Evolutionary conservation across 192 early-diverging fungal species (phyloP).

Genomic region (Backusella circina): DNA sequence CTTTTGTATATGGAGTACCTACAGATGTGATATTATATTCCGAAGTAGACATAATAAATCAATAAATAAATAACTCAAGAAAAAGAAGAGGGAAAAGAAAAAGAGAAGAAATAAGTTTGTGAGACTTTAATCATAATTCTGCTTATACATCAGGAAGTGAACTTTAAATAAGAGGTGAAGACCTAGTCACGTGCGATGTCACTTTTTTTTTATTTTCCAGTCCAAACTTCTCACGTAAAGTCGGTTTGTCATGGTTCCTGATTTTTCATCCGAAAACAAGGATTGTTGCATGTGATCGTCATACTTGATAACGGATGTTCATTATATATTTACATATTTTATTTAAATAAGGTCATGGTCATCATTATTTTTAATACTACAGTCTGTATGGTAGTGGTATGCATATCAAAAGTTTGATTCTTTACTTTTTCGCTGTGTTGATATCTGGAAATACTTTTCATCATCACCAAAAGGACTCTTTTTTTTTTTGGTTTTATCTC

Average conservation of each 20-base stretch:
- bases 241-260: background rate
- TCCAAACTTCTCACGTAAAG: background rate
- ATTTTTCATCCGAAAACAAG: background rate
- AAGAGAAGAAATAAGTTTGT: background rate
- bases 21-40: background rate
- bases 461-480: too few species aligned
- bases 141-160: background rate
- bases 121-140: background rate
- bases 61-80: background rate
- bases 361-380: too few species aligned
- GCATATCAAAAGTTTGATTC: too few species aligned
- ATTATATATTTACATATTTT: too few species aligned
- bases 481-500: too few species aligned
- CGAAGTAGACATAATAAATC: background rate
- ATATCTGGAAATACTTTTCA: too few species aligned
- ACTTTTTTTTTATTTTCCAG: background rate
- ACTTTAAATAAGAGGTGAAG: background rate
- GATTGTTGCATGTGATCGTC: background rate
- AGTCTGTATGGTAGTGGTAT: too few species aligned
- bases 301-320: background rate
- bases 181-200: background rate
- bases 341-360: too few species aligned
- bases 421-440: too few species aligned
- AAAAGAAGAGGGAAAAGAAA: background rate
- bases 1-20: constrained; percentile 8